These are phyloP conservation scores for Perkinsela sp. DNA, from an alignment of 208 protist species.

Conservation along the genomic window DNA sequence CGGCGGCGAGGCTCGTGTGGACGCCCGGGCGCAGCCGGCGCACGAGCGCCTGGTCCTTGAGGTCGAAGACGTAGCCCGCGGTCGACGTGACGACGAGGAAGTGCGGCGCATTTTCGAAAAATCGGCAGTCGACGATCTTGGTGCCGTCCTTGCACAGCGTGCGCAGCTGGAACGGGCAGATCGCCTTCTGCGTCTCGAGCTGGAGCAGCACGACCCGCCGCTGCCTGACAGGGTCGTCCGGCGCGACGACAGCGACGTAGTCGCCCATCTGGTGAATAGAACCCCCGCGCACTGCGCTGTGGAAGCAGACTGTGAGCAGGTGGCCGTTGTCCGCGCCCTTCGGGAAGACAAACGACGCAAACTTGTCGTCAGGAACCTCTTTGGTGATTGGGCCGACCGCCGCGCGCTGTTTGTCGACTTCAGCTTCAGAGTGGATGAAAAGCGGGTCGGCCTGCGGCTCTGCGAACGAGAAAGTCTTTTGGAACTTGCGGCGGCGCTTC, in stretches of 20 bases:
- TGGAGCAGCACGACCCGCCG: slow-evolving; percentile 69
- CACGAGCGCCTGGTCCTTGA: slow-evolving; percentile 75
- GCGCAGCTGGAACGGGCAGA: slow-evolving; percentile 34
- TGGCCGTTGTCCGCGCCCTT: slow-evolving; percentile 40
- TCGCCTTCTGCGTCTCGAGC: slow-evolving; percentile 47
- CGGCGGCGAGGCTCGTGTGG: slow-evolving; percentile 62
- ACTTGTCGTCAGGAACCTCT: not conserved
- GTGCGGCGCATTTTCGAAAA: slow-evolving; percentile 91
- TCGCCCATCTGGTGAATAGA: slow-evolving; percentile 57
- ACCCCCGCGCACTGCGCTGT: slow-evolving; percentile 56
- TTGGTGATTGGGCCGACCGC: slow-evolving; percentile 21
- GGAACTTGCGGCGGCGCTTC: slow-evolving; percentile 33
- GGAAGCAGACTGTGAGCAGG: slow-evolving; percentile 52
- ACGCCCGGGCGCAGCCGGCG: slow-evolving; percentile 54
- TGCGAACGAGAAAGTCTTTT: slow-evolving; percentile 37
- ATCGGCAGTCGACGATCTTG: slow-evolving; percentile 67
- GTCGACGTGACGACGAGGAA: slow-evolving; percentile 86
- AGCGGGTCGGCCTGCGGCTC: slow-evolving; percentile 28
- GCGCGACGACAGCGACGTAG: slow-evolving; percentile 60
- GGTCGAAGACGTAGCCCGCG: slow-evolving; percentile 85
- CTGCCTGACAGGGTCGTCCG: slow-evolving; percentile 70
- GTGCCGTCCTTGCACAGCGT: slow-evolving; percentile 37
- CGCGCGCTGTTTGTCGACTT: slow-evolving; percentile 51
- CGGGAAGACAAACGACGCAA: slow-evolving; percentile 13
- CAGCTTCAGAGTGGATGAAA: slow-evolving; percentile 38